Base-by-base conservation (phyloP, 1,284 basidiomycete species). In the Garcileccinum viscosum region DNA sequence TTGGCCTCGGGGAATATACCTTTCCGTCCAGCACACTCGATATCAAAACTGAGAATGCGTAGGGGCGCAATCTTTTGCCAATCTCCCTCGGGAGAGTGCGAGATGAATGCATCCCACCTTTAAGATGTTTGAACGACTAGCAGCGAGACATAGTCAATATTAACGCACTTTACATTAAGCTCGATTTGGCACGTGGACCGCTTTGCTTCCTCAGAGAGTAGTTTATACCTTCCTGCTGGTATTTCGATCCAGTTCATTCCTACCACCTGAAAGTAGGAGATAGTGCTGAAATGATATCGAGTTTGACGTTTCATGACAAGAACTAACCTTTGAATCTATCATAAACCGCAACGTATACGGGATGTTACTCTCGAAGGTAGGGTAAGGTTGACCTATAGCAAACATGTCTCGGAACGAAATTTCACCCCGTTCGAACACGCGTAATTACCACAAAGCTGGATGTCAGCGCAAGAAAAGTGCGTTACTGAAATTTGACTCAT, bases 231-330 rank as follows among this genome's bases (percentile, higher is more conserved):
- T 2, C 94, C 93, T 1, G 91, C 90, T 3, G 93, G 93, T 24
- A 96, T 84, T 80, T 98, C 95, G 53, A 98, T 92, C 96, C 96
- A 98, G 78, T 97, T 98, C 96, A 98, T 98, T 5, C 96, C 96
- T 58, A 96, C 91, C 30, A 98, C 89, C 94, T 97, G 72, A 11
- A 4, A 19, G 65, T 11, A 38, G 59, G 12, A n/a, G 12, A 63
- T 56, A n/a, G 44, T n/a, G n/a, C n/a, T n/a, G n/a, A n/a, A n/a
- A n/a, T n/a, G n/a, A n/a, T 40, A 3, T 7, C 32, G n/a, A 33
- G 40, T 7, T 63, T 7, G 2, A 65, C 14, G 63, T 35, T 56
- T 5, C 9, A 33, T 17, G 56, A 42, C 35, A 62, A 35, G 32
- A 30, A 73, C 73, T 4, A 44, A 95, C 95, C 85, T 95, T 92